phyloP scores from a whole-genome alignment of 805 yeast species.

The Metschnikowia picachoensis region DNA sequence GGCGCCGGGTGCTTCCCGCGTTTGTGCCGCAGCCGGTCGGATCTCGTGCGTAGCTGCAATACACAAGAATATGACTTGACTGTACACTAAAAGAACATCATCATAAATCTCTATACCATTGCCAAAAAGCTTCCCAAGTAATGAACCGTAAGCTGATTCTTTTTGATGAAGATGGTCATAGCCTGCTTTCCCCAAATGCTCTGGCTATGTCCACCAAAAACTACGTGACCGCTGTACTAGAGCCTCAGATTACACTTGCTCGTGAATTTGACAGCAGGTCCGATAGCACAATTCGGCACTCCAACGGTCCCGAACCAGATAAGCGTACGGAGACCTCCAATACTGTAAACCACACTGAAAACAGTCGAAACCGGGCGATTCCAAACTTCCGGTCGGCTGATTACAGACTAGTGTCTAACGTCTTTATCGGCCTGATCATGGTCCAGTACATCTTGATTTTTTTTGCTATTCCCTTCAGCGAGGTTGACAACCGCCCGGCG shows the following conservation, averaged over 20 bases:
- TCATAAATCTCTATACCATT: background rate
- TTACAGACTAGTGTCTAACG: conserved; percentile 8
- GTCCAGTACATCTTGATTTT: conserved; percentile 29
- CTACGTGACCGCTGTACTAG: background rate
- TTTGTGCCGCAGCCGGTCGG: too few species aligned
- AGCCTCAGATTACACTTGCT: background rate
- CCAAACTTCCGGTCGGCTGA: conserved; percentile 6
- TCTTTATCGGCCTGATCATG: conserved; percentile 18
- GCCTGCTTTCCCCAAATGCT: background rate
- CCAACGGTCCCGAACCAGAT: background rate
- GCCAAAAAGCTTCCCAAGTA: background rate
- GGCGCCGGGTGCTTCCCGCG: too few species aligned
- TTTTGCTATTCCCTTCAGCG: conserved; percentile 32
- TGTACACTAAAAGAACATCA: too few species aligned
- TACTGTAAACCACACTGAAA: background rate
- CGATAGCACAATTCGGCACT: background rate
- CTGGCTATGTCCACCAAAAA: background rate
- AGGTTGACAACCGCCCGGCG: conserved; percentile 30
- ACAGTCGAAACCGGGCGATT: background rate
- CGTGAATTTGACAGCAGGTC: background rate
- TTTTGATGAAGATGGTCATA: conserved; percentile 1
- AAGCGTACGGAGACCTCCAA: background rate
- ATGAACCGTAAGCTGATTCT: conserved; percentile 9
- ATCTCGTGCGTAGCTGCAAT: too few species aligned
- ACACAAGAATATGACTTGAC: too few species aligned